Evolutionary conservation across 495 filamentous ascomycete genomes (phyloP).

Genomic region (Penicillium bialowiezense): DNA sequence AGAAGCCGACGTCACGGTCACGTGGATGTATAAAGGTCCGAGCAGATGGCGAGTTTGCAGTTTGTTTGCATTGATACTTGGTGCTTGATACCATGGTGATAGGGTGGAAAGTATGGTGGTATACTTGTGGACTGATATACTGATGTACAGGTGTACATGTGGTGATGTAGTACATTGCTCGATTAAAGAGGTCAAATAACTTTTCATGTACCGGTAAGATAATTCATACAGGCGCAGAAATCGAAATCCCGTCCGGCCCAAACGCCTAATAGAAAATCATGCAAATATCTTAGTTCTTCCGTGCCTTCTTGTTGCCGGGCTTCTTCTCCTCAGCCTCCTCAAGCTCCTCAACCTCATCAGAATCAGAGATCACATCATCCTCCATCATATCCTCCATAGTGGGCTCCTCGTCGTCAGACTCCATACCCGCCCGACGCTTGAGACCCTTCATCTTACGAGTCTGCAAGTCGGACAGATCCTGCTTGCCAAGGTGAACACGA

Average conservation of each 20-base stretch:
- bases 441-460: slow-evolving; percentile 99
- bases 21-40: slow-evolving; percentile 27
- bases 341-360: slow-evolving; percentile 22
- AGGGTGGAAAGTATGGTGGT: too few species aligned
- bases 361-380: slow-evolving; percentile 36
- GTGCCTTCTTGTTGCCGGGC: slow-evolving; percentile 38
- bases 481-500: slow-evolving; percentile 85
- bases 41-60: too few species aligned
- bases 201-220: slow-evolving; percentile 28
- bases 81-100: too few species aligned
- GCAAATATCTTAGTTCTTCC: slow-evolving; percentile 31
- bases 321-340: slow-evolving; percentile 25
- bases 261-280: slow-evolving; percentile 33
- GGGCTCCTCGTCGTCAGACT: slow-evolving; percentile 38
- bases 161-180: too few species aligned
- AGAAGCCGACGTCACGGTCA: slow-evolving; percentile 44
- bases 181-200: slow-evolving; percentile 11
- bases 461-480: slow-evolving; percentile 84
- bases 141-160: background rate
- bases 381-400: slow-evolving; percentile 41
- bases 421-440: slow-evolving; percentile 67
- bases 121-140: too few species aligned
- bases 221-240: slow-evolving; percentile 20
- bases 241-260: slow-evolving; percentile 27
- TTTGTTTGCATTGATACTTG: too few species aligned